Conservation (phyloP, 2,329 filamentous ascomycete species). For the Pseudogymnoascus sp. region DNA sequence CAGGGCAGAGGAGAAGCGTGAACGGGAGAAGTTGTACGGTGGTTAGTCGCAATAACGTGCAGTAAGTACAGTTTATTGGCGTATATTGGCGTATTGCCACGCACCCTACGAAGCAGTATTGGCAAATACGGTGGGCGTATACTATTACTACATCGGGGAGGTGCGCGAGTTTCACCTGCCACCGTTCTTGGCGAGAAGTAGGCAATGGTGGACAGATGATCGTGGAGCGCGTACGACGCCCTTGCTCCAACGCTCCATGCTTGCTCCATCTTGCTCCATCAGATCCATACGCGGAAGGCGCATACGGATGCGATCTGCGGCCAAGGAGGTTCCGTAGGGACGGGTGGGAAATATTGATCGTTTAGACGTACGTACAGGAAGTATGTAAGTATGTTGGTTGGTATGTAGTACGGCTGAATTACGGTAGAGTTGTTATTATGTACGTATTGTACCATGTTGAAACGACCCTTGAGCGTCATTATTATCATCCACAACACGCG, state of each 20-base stretch:
- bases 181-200: neutral
- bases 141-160: neutral
- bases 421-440: neutral
- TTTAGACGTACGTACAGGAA: neutral
- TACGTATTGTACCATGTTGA: neutral
- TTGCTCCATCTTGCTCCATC: neutral
- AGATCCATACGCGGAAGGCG: conserved; percentile 4
- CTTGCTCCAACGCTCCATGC: neutral
- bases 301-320: neutral
- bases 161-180: conserved; percentile 5
- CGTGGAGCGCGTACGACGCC: neutral
- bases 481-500: neutral
- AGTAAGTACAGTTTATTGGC: neutral
- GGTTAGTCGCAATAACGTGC: neutral
- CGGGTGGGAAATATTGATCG: conserved; percentile 8
- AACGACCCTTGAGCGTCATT: conserved; percentile 2
- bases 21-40: too few species aligned
- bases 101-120: neutral
- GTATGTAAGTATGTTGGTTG: too few species aligned
- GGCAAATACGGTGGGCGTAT: neutral
- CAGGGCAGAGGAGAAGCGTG: neutral
- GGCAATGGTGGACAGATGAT: conserved; percentile 4
- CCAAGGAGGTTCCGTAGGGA: neutral
- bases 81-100: neutral
- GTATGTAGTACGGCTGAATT: too few species aligned